These are phyloP conservation scores for Ustilago vetiveriae DNA, from an alignment of 1,284 basidiomycete genomes.

Conservation along the genomic window DNA sequence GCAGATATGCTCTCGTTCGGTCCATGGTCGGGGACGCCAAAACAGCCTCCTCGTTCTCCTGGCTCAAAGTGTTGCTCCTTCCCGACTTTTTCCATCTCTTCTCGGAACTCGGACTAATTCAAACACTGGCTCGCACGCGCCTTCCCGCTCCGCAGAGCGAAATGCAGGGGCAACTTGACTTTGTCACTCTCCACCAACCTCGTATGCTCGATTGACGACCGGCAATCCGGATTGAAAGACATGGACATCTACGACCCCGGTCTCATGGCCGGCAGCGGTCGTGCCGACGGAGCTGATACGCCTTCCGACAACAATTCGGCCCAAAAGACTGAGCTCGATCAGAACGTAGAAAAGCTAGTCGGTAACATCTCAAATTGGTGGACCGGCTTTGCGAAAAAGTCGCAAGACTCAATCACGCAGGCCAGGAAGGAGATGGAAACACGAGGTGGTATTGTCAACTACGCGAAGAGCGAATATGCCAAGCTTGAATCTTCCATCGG, in stretches of 20 bases:
- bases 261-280: conserved; percentile 13
- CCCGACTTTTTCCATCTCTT: too few species aligned
- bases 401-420: conserved; percentile 44
- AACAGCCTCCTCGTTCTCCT: too few species aligned
- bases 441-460: conserved; percentile 56
- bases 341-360: conserved; percentile 58
- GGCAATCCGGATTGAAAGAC: background rate
- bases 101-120: conserved; percentile 19
- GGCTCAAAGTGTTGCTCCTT: too few species aligned
- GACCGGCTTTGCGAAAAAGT: conserved; percentile 59
- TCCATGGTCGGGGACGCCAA: too few species aligned
- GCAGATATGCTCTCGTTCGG: too few species aligned
- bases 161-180: background rate
- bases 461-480: conserved; percentile 49
- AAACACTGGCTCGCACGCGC: conserved; percentile 15
- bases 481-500: conserved; percentile 55
- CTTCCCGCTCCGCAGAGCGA: background rate
- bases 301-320: conserved; percentile 3
- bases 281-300: conserved; percentile 16
- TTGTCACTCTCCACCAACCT: background rate
- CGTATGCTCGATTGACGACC: background rate
- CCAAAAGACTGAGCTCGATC: conserved; percentile 51
- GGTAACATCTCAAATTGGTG: conserved; percentile 63
- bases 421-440: conserved; percentile 53
- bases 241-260: conserved; percentile 53